Conservation (phyloP, 192 early-diverging fungal species). For the Coemansia furcata region DNA sequence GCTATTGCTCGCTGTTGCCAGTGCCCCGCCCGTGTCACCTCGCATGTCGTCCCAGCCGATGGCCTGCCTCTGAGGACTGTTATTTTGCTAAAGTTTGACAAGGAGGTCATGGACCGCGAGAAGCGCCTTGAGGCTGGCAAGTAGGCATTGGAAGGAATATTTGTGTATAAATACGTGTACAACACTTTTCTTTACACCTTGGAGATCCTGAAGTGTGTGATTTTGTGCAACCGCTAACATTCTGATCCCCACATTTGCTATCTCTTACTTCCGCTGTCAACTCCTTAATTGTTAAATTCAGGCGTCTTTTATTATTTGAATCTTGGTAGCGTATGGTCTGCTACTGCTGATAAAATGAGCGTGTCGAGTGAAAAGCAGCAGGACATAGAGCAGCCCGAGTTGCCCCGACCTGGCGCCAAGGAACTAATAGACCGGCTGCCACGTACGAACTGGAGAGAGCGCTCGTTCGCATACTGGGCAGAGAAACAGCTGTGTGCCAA, state of each 20-base stretch:
- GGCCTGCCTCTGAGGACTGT: constrained; percentile 88
- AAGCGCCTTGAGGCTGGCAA: constrained; percentile 62
- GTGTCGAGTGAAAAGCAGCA: background rate
- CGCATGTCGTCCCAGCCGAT: constrained; percentile 87
- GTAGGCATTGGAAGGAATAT: background rate
- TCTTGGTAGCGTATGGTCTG: background rate
- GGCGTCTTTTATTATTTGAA: background rate
- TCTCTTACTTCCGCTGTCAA: background rate
- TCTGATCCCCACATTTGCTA: background rate
- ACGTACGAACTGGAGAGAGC: constrained; percentile 28
- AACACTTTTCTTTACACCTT: background rate
- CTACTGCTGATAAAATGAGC: background rate
- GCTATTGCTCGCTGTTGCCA: constrained; percentile 87
- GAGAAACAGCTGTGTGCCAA: constrained; percentile 26
- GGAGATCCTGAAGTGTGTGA: background rate
- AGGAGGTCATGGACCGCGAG: constrained; percentile 73
- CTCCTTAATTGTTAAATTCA: background rate
- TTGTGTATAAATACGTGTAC: background rate
- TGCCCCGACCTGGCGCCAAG: constrained; percentile 3
- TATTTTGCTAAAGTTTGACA: constrained; percentile 94
- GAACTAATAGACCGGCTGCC: constrained; percentile 34
- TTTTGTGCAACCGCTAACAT: background rate
- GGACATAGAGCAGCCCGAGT: background rate
- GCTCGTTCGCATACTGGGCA: constrained; percentile 48
- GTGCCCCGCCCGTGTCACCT: constrained; percentile 77